phyloP scores from a whole-genome alignment of 306 rosid species.

The Glycine tomentella region DNA sequence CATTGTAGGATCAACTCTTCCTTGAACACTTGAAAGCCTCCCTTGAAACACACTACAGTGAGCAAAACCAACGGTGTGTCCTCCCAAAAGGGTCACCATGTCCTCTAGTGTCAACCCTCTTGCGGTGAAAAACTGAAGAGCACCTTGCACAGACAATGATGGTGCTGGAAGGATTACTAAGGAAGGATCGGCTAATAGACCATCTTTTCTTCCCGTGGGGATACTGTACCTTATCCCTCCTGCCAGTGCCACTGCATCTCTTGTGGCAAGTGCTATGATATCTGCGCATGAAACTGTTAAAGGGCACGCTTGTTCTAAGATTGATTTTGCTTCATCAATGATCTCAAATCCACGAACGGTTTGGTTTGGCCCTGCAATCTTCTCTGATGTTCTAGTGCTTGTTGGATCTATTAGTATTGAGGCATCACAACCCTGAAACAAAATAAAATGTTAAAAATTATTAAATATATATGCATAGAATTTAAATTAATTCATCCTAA shows the following conservation, averaged over 20 bases:
- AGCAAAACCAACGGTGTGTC: constrained; percentile 67
- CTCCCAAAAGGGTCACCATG: constrained; percentile 71
- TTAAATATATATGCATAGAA: no score
- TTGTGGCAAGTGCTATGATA: constrained; percentile 61
- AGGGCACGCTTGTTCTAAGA: constrained; percentile 59
- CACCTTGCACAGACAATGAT: constrained; percentile 35
- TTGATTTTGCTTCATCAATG: constrained; percentile 55
- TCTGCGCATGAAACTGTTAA: constrained; percentile 66
- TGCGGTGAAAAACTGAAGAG: constrained; percentile 37
- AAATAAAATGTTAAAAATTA: background rate
- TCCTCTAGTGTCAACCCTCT: constrained; percentile 54
- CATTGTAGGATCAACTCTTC: constrained; percentile 53
- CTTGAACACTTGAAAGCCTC: constrained; percentile 43
- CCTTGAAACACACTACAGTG: constrained; percentile 52
- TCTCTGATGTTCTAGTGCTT: constrained; percentile 44
- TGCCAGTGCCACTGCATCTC: constrained; percentile 55
- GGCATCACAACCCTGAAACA: constrained; percentile 66
- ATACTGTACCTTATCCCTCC: constrained; percentile 55
- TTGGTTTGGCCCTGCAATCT: constrained; percentile 48
- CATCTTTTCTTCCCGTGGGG: constrained; percentile 61
- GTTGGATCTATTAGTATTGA: constrained; percentile 62
- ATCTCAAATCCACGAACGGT: constrained; percentile 55
- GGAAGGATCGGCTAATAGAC: constrained; percentile 46
- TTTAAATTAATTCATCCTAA: no score
- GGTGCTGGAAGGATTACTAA: constrained; percentile 58